phyloP scores from a whole-genome alignment of 2,329 filamentous ascomycete genomes.

The Colletotrichum sublineola region DNA sequence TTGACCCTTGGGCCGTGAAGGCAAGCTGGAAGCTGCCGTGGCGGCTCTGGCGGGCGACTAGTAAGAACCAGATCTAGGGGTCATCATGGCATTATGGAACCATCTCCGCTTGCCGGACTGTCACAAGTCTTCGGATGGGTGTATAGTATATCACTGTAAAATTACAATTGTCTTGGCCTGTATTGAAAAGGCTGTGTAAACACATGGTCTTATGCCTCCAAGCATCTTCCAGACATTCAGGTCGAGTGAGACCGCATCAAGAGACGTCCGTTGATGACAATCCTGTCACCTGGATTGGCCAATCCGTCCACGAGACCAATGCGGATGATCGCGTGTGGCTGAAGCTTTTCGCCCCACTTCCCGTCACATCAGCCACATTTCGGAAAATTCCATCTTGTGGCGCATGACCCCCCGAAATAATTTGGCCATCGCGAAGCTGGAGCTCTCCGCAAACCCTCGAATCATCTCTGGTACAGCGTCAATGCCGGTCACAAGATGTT shows the following conservation, averaged over 20 bases:
- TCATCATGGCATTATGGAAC: background rate
- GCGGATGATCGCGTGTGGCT: constrained; percentile 33
- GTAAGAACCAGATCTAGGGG: constrained; percentile 61
- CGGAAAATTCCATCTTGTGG: constrained; percentile 34
- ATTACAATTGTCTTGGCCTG: background rate
- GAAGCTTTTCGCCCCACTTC: background rate
- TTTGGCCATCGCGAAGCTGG: constrained; percentile 35
- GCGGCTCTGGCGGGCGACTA: constrained; percentile 71
- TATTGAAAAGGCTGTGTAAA: background rate
- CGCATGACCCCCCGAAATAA: constrained; percentile 31
- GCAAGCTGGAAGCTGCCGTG: constrained; percentile 87
- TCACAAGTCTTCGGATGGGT: background rate
- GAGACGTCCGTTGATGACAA: constrained; percentile 22
- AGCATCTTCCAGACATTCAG: too few species aligned
- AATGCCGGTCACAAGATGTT: constrained; percentile 75
- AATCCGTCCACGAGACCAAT: constrained; percentile 15
- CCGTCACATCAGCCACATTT: constrained; percentile 5
- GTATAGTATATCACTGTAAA: constrained; percentile 32
- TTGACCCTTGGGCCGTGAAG: constrained; percentile 81
- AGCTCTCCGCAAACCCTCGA: constrained; percentile 13
- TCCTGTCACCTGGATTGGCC: constrained; percentile 27
- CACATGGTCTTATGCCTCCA: background rate
- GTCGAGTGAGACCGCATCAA: background rate
- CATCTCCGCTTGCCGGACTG: background rate
- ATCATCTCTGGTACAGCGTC: constrained; percentile 35